Percentiles rank a stretch among this genome's conserved stretches.
phyloP scores from a whole-genome alignment of 257 asterid genomes.

The Sherardia arvensis region DNA sequence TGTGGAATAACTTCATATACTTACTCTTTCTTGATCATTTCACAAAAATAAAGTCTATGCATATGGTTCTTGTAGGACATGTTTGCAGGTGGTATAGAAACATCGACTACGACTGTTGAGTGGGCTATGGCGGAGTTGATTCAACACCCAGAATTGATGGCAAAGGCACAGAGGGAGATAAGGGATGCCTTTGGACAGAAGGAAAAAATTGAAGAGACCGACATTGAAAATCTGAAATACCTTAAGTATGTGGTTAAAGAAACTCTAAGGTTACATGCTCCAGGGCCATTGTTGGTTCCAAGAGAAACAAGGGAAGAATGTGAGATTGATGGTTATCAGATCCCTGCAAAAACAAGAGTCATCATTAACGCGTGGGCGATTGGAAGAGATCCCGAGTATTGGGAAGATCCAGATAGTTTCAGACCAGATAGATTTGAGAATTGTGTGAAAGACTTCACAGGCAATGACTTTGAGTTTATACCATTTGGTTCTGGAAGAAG shows the following conservation, averaged over 20 bases:
- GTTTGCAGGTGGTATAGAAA: slow-evolving; percentile 6
- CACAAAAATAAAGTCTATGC: background rate
- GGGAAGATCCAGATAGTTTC: background rate
- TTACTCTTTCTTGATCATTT: background rate
- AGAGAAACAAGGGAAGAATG: slow-evolving; percentile 9
- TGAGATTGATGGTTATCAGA: slow-evolving; percentile 2
- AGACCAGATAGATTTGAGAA: slow-evolving; percentile 2
- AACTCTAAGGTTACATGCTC: slow-evolving; percentile 9
- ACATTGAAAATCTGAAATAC: slow-evolving; percentile 1
- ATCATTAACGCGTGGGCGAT: slow-evolving; percentile 15
- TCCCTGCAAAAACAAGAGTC: slow-evolving; percentile 2
- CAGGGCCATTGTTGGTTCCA: slow-evolving; percentile 8
- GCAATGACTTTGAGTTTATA: background rate
- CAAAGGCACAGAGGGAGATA: slow-evolving; percentile 8
- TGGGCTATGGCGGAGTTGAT: slow-evolving; percentile 15
- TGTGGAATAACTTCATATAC: background rate
- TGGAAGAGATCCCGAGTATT: slow-evolving; percentile 3
- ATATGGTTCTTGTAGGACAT: background rate
- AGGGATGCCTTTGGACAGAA: background rate
- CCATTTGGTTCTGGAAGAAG: slow-evolving; percentile 10
- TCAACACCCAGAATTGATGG: slow-evolving; percentile 5
- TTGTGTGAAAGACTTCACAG: background rate
- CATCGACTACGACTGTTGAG: slow-evolving; percentile 3
- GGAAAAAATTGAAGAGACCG: background rate
- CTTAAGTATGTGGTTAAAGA: slow-evolving; percentile 5